These are phyloP conservation scores for Ichthyophthirius multifiliis DNA, from an alignment of 169 alveolate genomes.

Conservation along the genomic window DNA sequence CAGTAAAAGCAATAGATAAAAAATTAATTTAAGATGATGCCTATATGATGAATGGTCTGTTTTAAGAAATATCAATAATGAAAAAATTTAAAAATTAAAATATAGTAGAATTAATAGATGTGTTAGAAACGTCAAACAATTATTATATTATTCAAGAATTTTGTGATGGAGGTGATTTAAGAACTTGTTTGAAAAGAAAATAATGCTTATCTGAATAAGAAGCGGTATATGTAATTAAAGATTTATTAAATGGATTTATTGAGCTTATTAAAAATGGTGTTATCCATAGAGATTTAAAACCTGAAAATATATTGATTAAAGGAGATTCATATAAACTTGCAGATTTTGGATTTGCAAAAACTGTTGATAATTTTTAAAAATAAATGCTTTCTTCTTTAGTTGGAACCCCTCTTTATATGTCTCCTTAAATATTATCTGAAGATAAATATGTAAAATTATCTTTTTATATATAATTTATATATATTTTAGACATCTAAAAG, in stretches of 20 bases:
- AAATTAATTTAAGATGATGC: slow-evolving; percentile 12
- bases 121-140: slow-evolving; percentile 25
- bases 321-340: slow-evolving; percentile 17
- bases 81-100: background rate
- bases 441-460: slow-evolving; percentile 18
- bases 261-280: slow-evolving; percentile 18
- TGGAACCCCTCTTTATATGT: slow-evolving; percentile 37
- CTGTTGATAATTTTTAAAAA: slow-evolving; percentile 18
- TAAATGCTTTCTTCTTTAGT: slow-evolving; percentile 15
- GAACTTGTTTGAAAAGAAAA: background rate
- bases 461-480: too few species aligned
- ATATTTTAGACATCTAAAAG: slow-evolving; percentile 18
- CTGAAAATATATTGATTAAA: slow-evolving; percentile 13
- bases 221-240: slow-evolving; percentile 10
- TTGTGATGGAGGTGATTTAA: slow-evolving; percentile 33
- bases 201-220: background rate
- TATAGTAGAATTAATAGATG: slow-evolving; percentile 23
- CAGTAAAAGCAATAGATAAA: slow-evolving; percentile 11
- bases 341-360: slow-evolving; percentile 38
- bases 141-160: slow-evolving; percentile 16
- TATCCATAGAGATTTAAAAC: slow-evolving; percentile 38
- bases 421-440: slow-evolving; percentile 13
- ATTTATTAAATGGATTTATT: slow-evolving; percentile 6
- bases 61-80: slow-evolving; percentile 20
- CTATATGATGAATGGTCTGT: slow-evolving; percentile 1